Base-by-base conservation (phyloP, 2,329 filamentous ascomycete genomes). In the Niveomyces coronatus region DNA sequence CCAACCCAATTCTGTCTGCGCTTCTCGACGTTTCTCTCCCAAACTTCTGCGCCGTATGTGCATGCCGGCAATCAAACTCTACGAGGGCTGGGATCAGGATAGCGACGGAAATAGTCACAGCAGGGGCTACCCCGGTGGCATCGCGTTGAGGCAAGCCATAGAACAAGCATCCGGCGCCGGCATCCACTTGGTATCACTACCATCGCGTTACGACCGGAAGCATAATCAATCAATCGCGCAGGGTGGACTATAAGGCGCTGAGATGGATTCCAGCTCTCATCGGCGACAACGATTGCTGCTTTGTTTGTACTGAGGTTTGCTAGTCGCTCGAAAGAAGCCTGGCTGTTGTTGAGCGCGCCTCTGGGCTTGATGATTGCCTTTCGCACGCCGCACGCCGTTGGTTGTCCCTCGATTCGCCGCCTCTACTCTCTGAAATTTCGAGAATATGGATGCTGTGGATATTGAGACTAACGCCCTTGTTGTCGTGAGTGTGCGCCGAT, bases 381-480 rank as follows among this genome's bases (percentile, higher is more conserved):
- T 28, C 24, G 11, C n/a, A 31, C 24, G 14, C 17, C 37, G 24
- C 18, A 14, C 9, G 17, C 26, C 31, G 18, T 28, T 31, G 15
- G 7, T 15, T 14, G 7, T 8, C 15, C 37, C 23, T 24, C 31
- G 33, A 20, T 11, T 14, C 31, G 23, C 14, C 18, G 16, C n/a
- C 10, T 22, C 4, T 7, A 5, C 11, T 22, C 28, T 14, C 22
- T 24, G 14, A 19, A 6, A n/a, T 15, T 18, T 36, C 4, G 32
- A 14, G 30, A 72, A 70, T 53, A 78, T 78, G 74, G 74, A 78
- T 58, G 68, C 69, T 57, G 70, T 71, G 47, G 73, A 77, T 60
- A 76, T 75, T 58, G 71, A 75, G 52, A 78, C 74, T 53, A 78
- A 78, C 60, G 67, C 65, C 44, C 59, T 78, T 50, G 61, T 74